A percentile compares a stretch with the other conserved stretches of the same genome.
These are phyloP conservation scores for Ophiostoma angusticollis DNA, from an alignment of 2,329 filamentous ascomycete genomes.

Conservation along the genomic window DNA sequence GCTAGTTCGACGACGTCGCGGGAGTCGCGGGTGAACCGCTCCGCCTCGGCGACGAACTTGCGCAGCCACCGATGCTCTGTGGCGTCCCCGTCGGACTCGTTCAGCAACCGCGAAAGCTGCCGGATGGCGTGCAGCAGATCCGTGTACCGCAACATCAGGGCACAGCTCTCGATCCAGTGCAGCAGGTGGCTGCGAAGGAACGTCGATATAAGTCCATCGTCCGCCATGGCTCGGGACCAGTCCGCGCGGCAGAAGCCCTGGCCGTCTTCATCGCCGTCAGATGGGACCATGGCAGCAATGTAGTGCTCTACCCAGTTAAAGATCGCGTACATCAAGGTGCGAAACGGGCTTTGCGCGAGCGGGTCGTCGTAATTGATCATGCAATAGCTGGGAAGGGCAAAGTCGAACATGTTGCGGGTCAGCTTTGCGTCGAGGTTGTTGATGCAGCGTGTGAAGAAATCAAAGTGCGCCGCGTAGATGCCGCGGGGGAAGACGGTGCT, in stretches of 20 bases:
- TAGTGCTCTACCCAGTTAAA: conserved; percentile 24
- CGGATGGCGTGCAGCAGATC: conserved; percentile 15
- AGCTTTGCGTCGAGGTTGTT: background rate
- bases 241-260: background rate
- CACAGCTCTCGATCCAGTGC: conserved; percentile 30
- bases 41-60: conserved; percentile 14
- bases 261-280: no score
- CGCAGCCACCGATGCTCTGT: background rate
- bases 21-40: conserved; percentile 19
- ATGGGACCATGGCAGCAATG: background rate
- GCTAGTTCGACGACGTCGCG: conserved; percentile 17
- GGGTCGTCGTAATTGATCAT: conserved; percentile 15
- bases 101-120: conserved; percentile 8
- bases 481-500: conserved; percentile 20
- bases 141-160: conserved; percentile 19
- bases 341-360: conserved; percentile 20
- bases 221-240: background rate
- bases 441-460: background rate
- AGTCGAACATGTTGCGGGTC: conserved; percentile 24
- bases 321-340: conserved; percentile 20
- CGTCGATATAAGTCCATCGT: conserved; percentile 12
- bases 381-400: no score
- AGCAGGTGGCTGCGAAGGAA: conserved; percentile 26
- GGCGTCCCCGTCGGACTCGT: no score
- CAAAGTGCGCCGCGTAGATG: conserved; percentile 17